Evolutionary conservation across 179 eudicot genomes (phyloP), one percentile per base, ranked within the genome.

Genomic region (Gypsophila paniculata): DNA sequence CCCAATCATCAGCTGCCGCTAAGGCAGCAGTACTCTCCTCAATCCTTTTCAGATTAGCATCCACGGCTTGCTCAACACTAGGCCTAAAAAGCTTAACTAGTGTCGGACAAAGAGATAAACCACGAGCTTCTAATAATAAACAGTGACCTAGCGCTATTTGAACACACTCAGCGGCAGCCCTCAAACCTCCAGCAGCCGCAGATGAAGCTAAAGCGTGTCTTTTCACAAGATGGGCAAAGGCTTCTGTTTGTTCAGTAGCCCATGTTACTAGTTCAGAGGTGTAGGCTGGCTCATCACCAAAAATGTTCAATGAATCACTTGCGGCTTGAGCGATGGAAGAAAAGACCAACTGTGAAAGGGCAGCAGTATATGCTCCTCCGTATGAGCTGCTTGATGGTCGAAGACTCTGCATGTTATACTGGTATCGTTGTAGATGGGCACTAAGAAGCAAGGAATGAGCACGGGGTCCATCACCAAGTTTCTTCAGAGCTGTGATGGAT

Each of bases 361-460:
- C 99, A 64, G 99, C 96, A 18, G 96, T 95, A 74, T 95, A 92
- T 74, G 99, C 99, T 81, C 97, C 99, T 78, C 99, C 97, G 79
- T 95, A 92, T 61, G 99, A 95, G 78, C 96, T 92, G 81, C 90
- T 90, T 71, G 99, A 88, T 64, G 99, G 99, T 60, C 95, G 95
- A 75, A 92, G 92, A 70, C 85, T 84, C 82, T 87, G 96, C 97
- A 92, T 85, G 81, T 87, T 92, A 84, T 84, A 86, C 75, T 88
- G 94, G 78, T 84, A 90, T 69, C 95, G 84, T 72, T 88, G 99
- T 68, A 87, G 84, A 86, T 95, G 99, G 55, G 99, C 97, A 77
- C 78, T 84, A 48, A 95, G 97, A 34, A 95, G 89, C 75, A 92
- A 82, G 67, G 82, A 84, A 80, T 95, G 97, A 65, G 97, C 99